Conservation (phyloP, 2,329 filamentous ascomycete genomes). For the Alternaria atra region DNA sequence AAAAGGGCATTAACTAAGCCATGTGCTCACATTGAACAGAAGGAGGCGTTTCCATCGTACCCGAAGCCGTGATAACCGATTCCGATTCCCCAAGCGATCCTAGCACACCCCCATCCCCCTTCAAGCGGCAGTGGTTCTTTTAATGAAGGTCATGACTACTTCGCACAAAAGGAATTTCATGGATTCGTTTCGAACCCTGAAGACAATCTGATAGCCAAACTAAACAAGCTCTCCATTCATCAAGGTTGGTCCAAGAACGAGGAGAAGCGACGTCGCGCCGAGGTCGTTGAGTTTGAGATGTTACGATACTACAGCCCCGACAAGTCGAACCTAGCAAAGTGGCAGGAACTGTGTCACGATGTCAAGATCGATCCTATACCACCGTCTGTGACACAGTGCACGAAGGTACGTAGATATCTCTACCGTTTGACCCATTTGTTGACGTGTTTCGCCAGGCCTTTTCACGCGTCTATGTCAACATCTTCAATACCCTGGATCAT, state of each 20-base stretch:
- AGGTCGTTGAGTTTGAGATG: constrained; percentile 24
- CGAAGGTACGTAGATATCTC: constrained; percentile 23
- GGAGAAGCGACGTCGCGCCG: constrained; percentile 8
- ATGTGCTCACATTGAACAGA: constrained; percentile 1
- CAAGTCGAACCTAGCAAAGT: constrained; percentile 24
- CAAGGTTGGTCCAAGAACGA: constrained; percentile 22
- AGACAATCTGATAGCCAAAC: constrained; percentile 18
- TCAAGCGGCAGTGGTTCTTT: constrained; percentile 6
- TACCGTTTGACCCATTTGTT: not conserved
- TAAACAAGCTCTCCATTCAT: constrained; percentile 24
- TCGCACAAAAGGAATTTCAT: constrained; percentile 5
- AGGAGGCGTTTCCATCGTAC: not conserved
- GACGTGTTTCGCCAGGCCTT: constrained; percentile 13
- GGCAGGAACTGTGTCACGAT: constrained; percentile 34
- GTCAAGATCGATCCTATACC: constrained; percentile 24
- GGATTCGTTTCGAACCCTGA: constrained; percentile 20
- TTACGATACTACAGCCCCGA: constrained; percentile 17
- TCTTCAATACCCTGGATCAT: constrained; percentile 26
- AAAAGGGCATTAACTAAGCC: not conserved
- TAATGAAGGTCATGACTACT: not conserved
- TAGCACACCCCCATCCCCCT: not conserved
- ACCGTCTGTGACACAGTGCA: constrained; percentile 32
- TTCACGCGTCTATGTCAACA: constrained; percentile 21
- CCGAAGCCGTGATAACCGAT: not conserved
- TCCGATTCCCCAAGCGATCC: constrained; percentile 1